Percentiles rank a stretch among this genome's conserved stretches.
Conservation (phyloP, 1,139 yeast species). For the Candida sp. region DNA sequence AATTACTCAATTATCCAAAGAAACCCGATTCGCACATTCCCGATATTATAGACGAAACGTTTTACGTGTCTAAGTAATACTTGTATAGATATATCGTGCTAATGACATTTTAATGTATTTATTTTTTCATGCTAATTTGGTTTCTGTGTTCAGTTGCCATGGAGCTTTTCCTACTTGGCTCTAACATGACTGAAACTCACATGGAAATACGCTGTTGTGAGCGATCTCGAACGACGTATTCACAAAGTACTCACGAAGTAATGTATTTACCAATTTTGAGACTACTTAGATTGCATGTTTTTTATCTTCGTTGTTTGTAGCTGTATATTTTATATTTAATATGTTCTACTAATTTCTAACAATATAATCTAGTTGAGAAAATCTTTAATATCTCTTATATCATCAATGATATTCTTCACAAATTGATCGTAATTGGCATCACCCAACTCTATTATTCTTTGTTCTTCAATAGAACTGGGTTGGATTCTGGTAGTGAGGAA, state of each 20-base stretch:
- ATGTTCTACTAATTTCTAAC: background rate
- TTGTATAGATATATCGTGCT: background rate
- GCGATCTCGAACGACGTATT: no score
- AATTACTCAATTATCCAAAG: slow-evolving; percentile 13
- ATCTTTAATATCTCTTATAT: slow-evolving; percentile 54
- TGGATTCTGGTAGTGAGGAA: slow-evolving; percentile 68
- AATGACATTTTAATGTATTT: background rate
- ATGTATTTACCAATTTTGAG: no score
- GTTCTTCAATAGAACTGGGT: slow-evolving; percentile 66
- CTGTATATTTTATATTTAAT: no score
- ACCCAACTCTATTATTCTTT: slow-evolving; percentile 43
- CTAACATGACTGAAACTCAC: no score
- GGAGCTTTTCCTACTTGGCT: no score
- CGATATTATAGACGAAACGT: slow-evolving; percentile 13
- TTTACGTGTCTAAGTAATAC: slow-evolving; percentile 8
- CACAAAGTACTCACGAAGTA: no score
- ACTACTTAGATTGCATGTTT: no score
- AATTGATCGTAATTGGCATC: slow-evolving; percentile 39
- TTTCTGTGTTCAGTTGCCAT: no score
- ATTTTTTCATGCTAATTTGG: background rate
- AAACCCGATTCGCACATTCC: slow-evolving; percentile 28
- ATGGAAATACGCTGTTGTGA: no score
- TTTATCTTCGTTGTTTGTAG: no score
- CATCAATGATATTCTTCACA: slow-evolving; percentile 49
- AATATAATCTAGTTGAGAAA: slow-evolving; percentile 18